Evolutionary conservation across 208 protist genomes (phyloP).

Genomic region (Wallacemonas sp.): DNA sequence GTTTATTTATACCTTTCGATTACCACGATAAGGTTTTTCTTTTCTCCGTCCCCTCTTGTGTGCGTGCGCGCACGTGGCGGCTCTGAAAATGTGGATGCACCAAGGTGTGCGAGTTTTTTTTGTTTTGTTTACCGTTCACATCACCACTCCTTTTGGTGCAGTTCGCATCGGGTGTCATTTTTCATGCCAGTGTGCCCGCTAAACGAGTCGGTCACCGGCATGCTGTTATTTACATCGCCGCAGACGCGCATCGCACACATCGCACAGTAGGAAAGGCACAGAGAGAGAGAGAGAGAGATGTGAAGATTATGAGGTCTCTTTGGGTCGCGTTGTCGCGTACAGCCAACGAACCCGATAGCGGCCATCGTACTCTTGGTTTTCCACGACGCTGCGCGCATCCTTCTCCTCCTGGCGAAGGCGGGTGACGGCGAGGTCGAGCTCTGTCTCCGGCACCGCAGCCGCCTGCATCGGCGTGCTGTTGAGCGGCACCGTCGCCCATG

Average conservation of each 20-base stretch:
- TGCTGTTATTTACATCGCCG: too few relatives aligned
- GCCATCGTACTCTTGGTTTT: constrained; percentile 12
- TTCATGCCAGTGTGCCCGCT: too few relatives aligned
- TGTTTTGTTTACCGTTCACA: too few relatives aligned
- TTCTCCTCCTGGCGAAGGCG: constrained; percentile 7
- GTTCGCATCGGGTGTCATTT: too few relatives aligned
- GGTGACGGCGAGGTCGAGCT: neutral
- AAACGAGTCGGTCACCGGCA: too few relatives aligned
- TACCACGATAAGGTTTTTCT: too few relatives aligned
- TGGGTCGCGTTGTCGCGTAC: neutral
- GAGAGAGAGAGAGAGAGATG: neutral
- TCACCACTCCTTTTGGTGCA: too few relatives aligned
- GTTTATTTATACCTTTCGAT: too few relatives aligned
- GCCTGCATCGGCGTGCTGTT: neutral
- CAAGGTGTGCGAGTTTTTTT: too few relatives aligned
- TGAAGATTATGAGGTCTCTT: neutral
- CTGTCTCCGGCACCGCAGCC: neutral
- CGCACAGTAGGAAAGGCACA: neutral
- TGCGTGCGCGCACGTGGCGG: too few relatives aligned
- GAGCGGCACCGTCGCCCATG: neutral
- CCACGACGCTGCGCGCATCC: neutral
- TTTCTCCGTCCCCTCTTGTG: too few relatives aligned
- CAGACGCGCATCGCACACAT: neutral
- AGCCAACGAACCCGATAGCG: constrained; percentile 5
- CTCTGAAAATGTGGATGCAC: too few relatives aligned